Base-by-base conservation (phyloP, 192 early-diverging fungal genomes). In the Podila minutissima region DNA sequence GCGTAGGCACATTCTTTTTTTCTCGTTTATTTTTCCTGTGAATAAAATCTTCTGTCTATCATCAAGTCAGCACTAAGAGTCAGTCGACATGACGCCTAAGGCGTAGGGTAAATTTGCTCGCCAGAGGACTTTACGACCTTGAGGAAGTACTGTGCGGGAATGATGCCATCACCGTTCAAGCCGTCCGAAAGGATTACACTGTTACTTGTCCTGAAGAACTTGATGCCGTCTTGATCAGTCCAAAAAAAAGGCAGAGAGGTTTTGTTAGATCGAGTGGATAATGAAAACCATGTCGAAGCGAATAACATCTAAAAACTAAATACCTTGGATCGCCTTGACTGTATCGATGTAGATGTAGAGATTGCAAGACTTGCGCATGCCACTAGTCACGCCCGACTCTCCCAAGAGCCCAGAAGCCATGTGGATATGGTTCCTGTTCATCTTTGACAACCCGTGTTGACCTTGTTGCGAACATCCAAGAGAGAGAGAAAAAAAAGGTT, bases 381-480 rank as follows among this genome's bases (percentile, higher is more conserved):
- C 93, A 62, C 93, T 95, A 62, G 91, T 92, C 19, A 97, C 95
- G 15, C 82, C 86, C 20, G 75, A 50, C 33, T 93, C 92, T 4
- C 90, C 92, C 5, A 82, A 88, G 64, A 88, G 75, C 1, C 95
- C 95, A 5, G 85, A 63, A 2, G 96, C 94, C 83, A 95, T 94
- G 71, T 98, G 97, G 62, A 98, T 96, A 84, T 98, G 96, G 35
- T 93, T 95, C 50, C 97, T 89, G 33, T 53, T 62, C 96, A 98
- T 98, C 37, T 72, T 83, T 8, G 83, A 89, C 35, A 97, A 85
- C 9, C 96, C 95, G 13, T 78, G 24, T 48, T 82, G 57, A 33
- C 83, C 84, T 37, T 69, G 89, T 87, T 59, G 51, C 29, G 46
- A 49, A 9, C 26, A 12, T 4, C 17, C 8, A 26, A 26, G 32